Evolutionary conservation across 2,329 filamentous ascomycete genomes (phyloP).

Genomic region (Fonsecaea nubica): DNA sequence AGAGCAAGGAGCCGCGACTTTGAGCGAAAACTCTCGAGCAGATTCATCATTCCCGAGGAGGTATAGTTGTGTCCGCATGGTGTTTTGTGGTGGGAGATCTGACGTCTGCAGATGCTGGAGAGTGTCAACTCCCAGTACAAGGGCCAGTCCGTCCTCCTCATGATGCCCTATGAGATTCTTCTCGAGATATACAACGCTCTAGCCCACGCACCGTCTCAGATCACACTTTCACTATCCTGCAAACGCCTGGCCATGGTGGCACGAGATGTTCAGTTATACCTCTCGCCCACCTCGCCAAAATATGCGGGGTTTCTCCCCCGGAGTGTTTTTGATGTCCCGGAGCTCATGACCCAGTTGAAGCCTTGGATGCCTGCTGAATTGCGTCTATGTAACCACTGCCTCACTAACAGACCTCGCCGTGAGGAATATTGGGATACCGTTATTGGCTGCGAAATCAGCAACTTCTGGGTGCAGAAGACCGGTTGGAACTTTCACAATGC

Average conservation of each 20-base stretch:
- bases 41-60: constrained; percentile 32
- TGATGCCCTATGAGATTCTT: constrained; percentile 39
- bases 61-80: constrained; percentile 20
- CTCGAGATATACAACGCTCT: constrained; percentile 35
- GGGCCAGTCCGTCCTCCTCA: constrained; percentile 27
- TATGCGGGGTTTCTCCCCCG: constrained; percentile 39
- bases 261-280: constrained; percentile 31
- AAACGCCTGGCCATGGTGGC: constrained; percentile 37
- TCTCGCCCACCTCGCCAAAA: constrained; percentile 35
- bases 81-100: neutral
- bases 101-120: constrained; percentile 18
- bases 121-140: constrained; percentile 7
- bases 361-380: constrained; percentile 37
- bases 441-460: constrained; percentile 33
- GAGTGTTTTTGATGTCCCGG: constrained; percentile 39
- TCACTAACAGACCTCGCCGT: constrained; percentile 36
- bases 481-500: constrained; percentile 38
- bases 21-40: constrained; percentile 34
- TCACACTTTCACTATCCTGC: constrained; percentile 40
- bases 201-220: constrained; percentile 37
- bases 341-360: constrained; percentile 37
- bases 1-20: constrained; percentile 35
- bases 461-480: constrained; percentile 39
- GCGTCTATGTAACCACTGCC: constrained; percentile 39
- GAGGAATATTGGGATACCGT: constrained; percentile 37